Base-by-base conservation (phyloP, 1,284 basidiomycete genomes). In the Rhodotorula sp. region DNA sequence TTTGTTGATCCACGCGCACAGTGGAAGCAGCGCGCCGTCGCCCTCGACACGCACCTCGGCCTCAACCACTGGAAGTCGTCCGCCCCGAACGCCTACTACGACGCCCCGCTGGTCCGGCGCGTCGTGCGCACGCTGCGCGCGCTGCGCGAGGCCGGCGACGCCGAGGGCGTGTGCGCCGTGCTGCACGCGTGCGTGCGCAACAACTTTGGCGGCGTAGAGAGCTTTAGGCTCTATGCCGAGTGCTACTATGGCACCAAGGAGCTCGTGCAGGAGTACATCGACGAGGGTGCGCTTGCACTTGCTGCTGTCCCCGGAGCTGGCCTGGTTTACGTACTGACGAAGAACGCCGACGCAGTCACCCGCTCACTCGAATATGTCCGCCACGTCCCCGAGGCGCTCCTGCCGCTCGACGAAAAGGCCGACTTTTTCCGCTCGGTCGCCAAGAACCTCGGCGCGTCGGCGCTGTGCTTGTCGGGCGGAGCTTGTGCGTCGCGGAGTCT, bases 201-300 rank as follows among this genome's bases (percentile, higher is more conserved):
- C 64, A 98, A 98, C 82, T 99, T 98, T 84, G 97, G 92, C 14
- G 97, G 93, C 0, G 89, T 93, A 0, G 96, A 98, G 82, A 93
- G 91, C 62, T 84, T 90, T 70, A 89, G 92, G 78, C 83, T 97
- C 66, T 97, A 97, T 80, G 52, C 60, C 19, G 75, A 94, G 91
- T 94, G 92, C 0, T 97, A 91, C 82, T 86, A 89, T 67, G 92
- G 93, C 0, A 93, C 92, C 0, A 97, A 97, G 81, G 85, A 89
- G 66, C 81, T 93, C 13, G 89, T 96, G 73, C 93, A 96, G 85
- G 91, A 88, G 45, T 96, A 95, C 80, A 85, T 93, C 68, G 84
- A 87, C 53, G 93, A 97, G 80, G 88, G 92, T 71, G 89, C 89
- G n/a, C n/a, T n/a, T n/a, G n/a, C n/a, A n/a, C n/a, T n/a, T n/a